phyloP scores from a whole-genome alignment of 495 filamentous ascomycete species.

The Stereocaulon alpinum region DNA sequence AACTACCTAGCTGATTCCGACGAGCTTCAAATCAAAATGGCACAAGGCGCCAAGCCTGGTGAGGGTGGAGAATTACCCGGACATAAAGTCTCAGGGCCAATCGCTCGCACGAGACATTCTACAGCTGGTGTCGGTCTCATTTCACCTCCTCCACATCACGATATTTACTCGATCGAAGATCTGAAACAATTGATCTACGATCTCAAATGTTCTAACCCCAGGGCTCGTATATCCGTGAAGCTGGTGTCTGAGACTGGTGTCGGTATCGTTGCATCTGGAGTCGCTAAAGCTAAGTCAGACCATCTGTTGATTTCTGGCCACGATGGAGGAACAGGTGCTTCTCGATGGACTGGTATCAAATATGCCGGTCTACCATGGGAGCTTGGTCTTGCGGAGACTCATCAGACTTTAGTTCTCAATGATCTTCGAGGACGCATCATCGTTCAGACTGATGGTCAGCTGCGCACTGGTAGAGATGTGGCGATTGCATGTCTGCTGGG shows the following conservation, averaged over 20 bases:
- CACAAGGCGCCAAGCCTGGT: slow-evolving; percentile 96
- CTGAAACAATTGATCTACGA: slow-evolving; percentile 99
- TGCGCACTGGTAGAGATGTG: slow-evolving; percentile 89
- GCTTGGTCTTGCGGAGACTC: slow-evolving; percentile 92
- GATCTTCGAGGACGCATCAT: slow-evolving; percentile 94
- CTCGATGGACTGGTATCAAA: slow-evolving; percentile 99
- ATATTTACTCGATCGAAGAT: slow-evolving; percentile 99
- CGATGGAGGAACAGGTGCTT: slow-evolving; percentile 96
- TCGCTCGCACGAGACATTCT: slow-evolving; percentile 94
- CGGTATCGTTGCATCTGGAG: slow-evolving; percentile 95
- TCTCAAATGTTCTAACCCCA: slow-evolving; percentile 93
- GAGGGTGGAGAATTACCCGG: slow-evolving; percentile 97
- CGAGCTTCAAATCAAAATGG: slow-evolving; percentile 99
- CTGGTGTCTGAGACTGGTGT: slow-evolving; percentile 97
- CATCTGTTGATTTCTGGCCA: slow-evolving; percentile 98
- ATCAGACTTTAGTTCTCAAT: slow-evolving; percentile 97
- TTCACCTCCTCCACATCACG: slow-evolving; percentile 96
- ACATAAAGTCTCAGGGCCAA: slow-evolving; percentile 95
- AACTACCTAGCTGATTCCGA: slow-evolving; percentile 98
- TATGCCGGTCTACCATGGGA: slow-evolving; percentile 99
- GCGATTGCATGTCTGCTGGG: slow-evolving; percentile 94
- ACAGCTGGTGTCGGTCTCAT: slow-evolving; percentile 97
- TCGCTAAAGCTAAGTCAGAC: slow-evolving; percentile 96
- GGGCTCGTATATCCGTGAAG: slow-evolving; percentile 94
- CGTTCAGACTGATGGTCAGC: slow-evolving; percentile 95